These are phyloP conservation scores for Xylariaceae sp. DNA, from an alignment of 2,329 filamentous ascomycete genomes.

Conservation along the genomic window DNA sequence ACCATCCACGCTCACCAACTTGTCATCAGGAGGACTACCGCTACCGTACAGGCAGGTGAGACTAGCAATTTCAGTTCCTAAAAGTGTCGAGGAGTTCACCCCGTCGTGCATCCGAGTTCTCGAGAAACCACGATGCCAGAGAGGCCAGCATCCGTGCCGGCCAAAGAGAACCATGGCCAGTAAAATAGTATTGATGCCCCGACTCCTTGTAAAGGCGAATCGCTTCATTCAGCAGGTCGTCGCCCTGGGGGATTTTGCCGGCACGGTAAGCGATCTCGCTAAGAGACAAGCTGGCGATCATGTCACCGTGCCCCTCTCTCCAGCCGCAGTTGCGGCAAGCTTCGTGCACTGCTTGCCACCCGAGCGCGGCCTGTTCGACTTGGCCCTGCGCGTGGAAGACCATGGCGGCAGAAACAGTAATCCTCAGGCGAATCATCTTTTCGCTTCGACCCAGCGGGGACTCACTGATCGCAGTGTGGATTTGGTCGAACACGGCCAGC, in stretches of 20 bases:
- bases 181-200: not conserved
- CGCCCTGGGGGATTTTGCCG: not conserved
- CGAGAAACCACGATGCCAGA: not conserved
- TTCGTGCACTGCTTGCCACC: not conserved
- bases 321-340: not conserved
- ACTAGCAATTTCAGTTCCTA: no score
- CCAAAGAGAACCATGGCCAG: not conserved
- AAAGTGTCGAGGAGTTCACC: not conserved
- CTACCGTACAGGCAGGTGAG: no score
- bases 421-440: not conserved
- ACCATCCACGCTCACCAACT: no score
- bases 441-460: not conserved
- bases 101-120: not conserved
- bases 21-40: no score
- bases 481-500: not conserved
- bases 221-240: not conserved
- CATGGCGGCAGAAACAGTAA: not conserved
- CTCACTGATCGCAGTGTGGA: not conserved
- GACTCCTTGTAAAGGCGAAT: not conserved
- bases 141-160: not conserved
- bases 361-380: not conserved
- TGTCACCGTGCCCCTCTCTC: not conserved
- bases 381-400: not conserved
- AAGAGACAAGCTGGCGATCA: not conserved
- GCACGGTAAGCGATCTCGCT: not conserved